These are phyloP conservation scores for Cercospora sp. DNA, from an alignment of 2,329 filamentous ascomycete genomes.

Conservation along the genomic window DNA sequence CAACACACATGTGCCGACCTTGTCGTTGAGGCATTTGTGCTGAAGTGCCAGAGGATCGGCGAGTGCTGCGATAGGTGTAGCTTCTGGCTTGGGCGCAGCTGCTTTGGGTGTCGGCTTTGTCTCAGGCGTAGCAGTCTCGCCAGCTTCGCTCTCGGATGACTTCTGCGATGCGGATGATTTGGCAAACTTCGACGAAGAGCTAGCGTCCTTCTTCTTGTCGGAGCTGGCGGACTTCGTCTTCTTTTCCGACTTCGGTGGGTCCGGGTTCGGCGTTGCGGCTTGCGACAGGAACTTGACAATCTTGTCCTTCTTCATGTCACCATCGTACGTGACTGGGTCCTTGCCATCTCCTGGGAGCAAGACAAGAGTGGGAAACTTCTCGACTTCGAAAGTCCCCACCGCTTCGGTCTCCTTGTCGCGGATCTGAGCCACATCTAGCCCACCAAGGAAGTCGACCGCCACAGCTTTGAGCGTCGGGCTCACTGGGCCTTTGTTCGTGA, in stretches of 20 bases:
- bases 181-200: constrained; percentile 51
- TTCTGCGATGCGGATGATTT: constrained; percentile 55
- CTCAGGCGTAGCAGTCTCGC: constrained; percentile 51
- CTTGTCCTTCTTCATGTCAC: constrained; percentile 79
- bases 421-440: constrained; percentile 77
- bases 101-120: constrained; percentile 51
- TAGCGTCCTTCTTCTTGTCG: constrained; percentile 48
- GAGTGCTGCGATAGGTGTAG: constrained; percentile 65
- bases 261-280: constrained; percentile 74
- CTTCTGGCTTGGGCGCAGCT: constrained; percentile 51
- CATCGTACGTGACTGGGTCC: constrained; percentile 71
- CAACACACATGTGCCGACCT: constrained; percentile 80
- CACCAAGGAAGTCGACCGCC: constrained; percentile 85
- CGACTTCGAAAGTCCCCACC: constrained; percentile 72
- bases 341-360: constrained; percentile 71
- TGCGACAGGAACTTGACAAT: constrained; percentile 83
- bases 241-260: constrained; percentile 59
- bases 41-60: constrained; percentile 63
- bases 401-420: constrained; percentile 74
- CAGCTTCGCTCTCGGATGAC: constrained; percentile 50
- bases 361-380: constrained; percentile 76
- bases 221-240: constrained; percentile 48
- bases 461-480: constrained; percentile 79
- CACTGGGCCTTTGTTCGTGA: constrained; percentile 88
- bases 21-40: constrained; percentile 70